Evolutionary conservation across 768 basidiomycete genomes (phyloP), one percentile per base, ranked within the genome.

Genomic region (Coprinopsis sp.): DNA sequence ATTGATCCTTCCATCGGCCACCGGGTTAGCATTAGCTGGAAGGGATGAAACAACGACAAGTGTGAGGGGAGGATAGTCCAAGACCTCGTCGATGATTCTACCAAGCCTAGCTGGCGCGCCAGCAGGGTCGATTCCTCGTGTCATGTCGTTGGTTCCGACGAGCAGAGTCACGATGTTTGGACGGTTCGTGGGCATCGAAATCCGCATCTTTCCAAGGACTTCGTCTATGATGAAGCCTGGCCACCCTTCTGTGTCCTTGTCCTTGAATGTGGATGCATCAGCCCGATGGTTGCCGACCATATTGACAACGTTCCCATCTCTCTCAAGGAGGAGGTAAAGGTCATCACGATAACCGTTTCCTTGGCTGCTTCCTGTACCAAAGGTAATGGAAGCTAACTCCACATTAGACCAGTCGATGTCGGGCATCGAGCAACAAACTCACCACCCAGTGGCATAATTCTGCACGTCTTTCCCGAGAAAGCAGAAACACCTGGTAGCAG

Each of bases 381-480:
- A 43, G n/a, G 41, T 43, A 21, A 43, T 43, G 10, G 41, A 43
- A 5, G 41, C 41, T 43, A 18, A 11, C 11, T 23, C n/a, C n/a
- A 28, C n/a, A 14, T 28, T 10, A 5, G 22, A 16, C 22, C 30
- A 40, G 12, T 8, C 25, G 27, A 11, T 8, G 27, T 16, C 14
- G 10, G 10, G 11, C 12, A 8, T 16, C 6, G 30, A 30, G 16
- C 13, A 14, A 28, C n/a, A n/a, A 4, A 43, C 41, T 18, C 11
- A 43, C 41, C 41, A 19, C 41, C 41, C n/a, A 43, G 41, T 4
- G 41, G 41, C 41, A 43, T 43, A 21, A 43, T 43, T 30, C 41
- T 43, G 27, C 41, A 43, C 25, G 27, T 29, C 34, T 37, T 37
- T 7, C 34, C 34, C 8, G 34, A 37, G 34, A 37, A 37, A n/a